Base-by-base conservation (phyloP, 129 eudicot genomes). In the Logfia minima region DNA sequence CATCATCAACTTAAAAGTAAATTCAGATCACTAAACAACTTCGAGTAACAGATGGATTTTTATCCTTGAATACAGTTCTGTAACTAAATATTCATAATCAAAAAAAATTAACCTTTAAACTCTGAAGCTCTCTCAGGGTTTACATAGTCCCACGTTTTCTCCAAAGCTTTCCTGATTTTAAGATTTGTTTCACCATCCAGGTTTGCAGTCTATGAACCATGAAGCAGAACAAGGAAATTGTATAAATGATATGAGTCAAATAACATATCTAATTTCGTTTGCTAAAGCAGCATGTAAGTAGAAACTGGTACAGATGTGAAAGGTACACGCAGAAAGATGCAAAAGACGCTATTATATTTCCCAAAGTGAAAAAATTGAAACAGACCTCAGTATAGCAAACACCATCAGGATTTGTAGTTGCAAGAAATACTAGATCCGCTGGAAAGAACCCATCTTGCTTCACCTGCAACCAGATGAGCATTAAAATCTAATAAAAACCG, bases 101-200 rank as follows among this genome's bases (percentile, higher is more conserved):
- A 5, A 13, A 43, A 2, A 17, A 11, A 75, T 58, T 68, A 59
- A 94, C 99, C 99, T 86, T 86, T 87, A 65, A 94, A 94, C 84
- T 91, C 97, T 65, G 92, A 87, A 22, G 92, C 92, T 82, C 82
- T 91, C 71, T 91, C 99, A 8, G 96, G 93, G 34, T 83, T 79
- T 59, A 87, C 80, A 61, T 86, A 91, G 81, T 94, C 99, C 99
- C 99, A 94, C 4, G 97, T 94, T 86, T 86, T 94, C 81, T 94
- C 99, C 77, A 88, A 65, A 58, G 99, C 99, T 86, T 94, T 94
- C 81, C 99, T 87, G 78, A 94, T 94, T 90, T 94, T 94, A 68
- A 94, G 85, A 82, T 94, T 94, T 65, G 99, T 94, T 87, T 94
- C 99, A 53, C 99, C 99, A 76, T 94, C 99, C 85, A 94, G 84